Base-by-base conservation (phyloP, 2,329 filamentous ascomycete genomes). In the Mycocentrospora acerina region DNA sequence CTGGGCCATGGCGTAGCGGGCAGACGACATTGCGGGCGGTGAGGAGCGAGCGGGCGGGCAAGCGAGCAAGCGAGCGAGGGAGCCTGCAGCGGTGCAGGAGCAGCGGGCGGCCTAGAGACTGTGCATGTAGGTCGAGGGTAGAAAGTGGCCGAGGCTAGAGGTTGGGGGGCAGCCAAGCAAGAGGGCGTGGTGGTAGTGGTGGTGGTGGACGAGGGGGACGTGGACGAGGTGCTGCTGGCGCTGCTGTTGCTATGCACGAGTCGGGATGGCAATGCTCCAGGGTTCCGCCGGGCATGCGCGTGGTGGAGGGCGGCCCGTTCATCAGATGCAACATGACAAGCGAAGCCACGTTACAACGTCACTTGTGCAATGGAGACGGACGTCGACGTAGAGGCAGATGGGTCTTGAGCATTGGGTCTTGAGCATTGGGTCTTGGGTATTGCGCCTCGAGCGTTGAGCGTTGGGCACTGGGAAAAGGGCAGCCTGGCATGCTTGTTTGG, bases 21-120 rank as follows among this genome's bases (percentile, higher is more conserved):
- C 57, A 35, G 62, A 62, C 46, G 67, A 59, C 67, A 71, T 71
- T 43, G 49, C 55, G 51, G 57, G 57, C 51, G 58, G 54, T 53
- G 56, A 22, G 19, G 19, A 22, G n/a, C n/a, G n/a, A n/a, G n/a
- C n/a, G n/a, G n/a, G n/a, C n/a, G n/a, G n/a, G n/a, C n/a, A n/a
- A n/a, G n/a, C n/a, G n/a, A n/a, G n/a, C n/a, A n/a, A n/a, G n/a
- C 9, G 19, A 22, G 19, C n/a, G 19, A 44, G 51, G 47, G 37
- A 43, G 49, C 56, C 64, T 65, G 60, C 61, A 48, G 59, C 55
- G 53, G 44, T 50, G 60, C 60, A 64, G 60, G 60, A 55, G 38
- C 46, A 44, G 38, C 47, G 38, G 37, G 37, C 29, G 42, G 41
- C 25, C 61, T 66, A 66, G 53, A 51, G 56, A 37, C 44, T 43